Evolutionary conservation across 2,329 filamentous ascomycete genomes (phyloP).

Genomic region (Hypoxylon sp.): DNA sequence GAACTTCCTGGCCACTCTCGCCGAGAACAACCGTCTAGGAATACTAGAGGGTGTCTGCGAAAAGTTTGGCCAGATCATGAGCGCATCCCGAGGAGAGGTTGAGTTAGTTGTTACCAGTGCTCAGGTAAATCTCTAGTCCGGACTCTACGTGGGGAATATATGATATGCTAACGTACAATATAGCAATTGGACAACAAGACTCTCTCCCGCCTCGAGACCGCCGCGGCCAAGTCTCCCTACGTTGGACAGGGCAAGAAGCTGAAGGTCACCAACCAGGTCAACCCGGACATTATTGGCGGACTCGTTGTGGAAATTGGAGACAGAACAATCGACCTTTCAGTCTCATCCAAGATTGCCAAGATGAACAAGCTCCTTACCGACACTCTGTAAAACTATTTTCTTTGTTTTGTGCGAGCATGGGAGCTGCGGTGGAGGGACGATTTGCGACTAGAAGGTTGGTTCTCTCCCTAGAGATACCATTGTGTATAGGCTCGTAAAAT

Average conservation of each 20-base stretch:
- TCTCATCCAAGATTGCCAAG: slow-evolving; percentile 94
- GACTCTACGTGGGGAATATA: neutral
- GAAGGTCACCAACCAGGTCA: slow-evolving; percentile 96
- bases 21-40: slow-evolving; percentile 95
- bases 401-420: slow-evolving; percentile 49
- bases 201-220: slow-evolving; percentile 86
- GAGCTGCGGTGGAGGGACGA: slow-evolving; percentile 40
- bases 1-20: slow-evolving; percentile 92
- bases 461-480: slow-evolving; percentile 45
- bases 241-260: slow-evolving; percentile 95
- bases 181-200: slow-evolving; percentile 86
- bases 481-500: slow-evolving; percentile 56
- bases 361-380: slow-evolving; percentile 99
- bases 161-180: slow-evolving; percentile 47
- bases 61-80: slow-evolving; percentile 91
- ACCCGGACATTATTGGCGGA: slow-evolving; percentile 93
- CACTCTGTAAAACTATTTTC: slow-evolving; percentile 81
- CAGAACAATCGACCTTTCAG: slow-evolving; percentile 97
- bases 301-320: slow-evolving; percentile 97
- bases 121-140: slow-evolving; percentile 69
- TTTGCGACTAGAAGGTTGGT: slow-evolving; percentile 41
- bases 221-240: slow-evolving; percentile 90
- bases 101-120: slow-evolving; percentile 94
- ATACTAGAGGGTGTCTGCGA: slow-evolving; percentile 85
- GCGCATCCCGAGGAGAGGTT: slow-evolving; percentile 90